phyloP scores from a whole-genome alignment of 2,329 filamentous ascomycete species.

The Furcasterigmium furcatum region DNA sequence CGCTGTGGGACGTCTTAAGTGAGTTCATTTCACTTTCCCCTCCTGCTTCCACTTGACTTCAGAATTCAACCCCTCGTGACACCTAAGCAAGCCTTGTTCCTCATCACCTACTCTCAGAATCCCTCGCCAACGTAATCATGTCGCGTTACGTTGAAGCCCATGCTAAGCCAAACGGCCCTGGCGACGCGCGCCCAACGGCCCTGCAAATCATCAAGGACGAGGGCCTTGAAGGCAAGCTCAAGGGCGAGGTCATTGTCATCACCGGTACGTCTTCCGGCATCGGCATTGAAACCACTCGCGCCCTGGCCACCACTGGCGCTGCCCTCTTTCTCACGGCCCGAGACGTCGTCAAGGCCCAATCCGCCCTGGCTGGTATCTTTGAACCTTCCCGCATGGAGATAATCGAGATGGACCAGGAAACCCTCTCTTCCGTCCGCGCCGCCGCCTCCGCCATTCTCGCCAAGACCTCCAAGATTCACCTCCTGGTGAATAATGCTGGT shows the following conservation, averaged over 20 bases:
- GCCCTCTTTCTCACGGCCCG: conserved; percentile 19
- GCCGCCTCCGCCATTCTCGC: conserved; percentile 27
- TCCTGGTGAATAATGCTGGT: conserved; percentile 42
- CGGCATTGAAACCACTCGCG: conserved; percentile 39
- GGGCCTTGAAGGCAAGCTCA: conserved; percentile 23
- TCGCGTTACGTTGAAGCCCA: conserved; percentile 22
- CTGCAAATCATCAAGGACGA: conserved; percentile 34
- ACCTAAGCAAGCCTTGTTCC: background rate
- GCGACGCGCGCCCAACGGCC: conserved; percentile 36
- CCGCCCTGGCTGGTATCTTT: conserved; percentile 16
- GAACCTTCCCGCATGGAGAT: conserved; percentile 19
- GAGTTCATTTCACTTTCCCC: background rate
- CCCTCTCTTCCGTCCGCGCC: conserved; percentile 27
- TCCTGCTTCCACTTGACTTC: background rate
- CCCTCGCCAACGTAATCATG: background rate
- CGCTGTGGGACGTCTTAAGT: background rate
- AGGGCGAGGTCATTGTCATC: conserved; percentile 35
- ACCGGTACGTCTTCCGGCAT: conserved; percentile 40
- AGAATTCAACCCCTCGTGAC: background rate
- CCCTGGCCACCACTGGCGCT: conserved; percentile 33
- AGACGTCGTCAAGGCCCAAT: conserved; percentile 16
- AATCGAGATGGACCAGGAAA: conserved; percentile 24
- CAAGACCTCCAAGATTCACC: conserved; percentile 27
- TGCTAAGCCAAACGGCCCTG: conserved; percentile 29
- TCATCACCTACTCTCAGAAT: background rate